Conservation (phyloP, 441 rosid genomes). For the Aleurites moluccanus region DNA sequence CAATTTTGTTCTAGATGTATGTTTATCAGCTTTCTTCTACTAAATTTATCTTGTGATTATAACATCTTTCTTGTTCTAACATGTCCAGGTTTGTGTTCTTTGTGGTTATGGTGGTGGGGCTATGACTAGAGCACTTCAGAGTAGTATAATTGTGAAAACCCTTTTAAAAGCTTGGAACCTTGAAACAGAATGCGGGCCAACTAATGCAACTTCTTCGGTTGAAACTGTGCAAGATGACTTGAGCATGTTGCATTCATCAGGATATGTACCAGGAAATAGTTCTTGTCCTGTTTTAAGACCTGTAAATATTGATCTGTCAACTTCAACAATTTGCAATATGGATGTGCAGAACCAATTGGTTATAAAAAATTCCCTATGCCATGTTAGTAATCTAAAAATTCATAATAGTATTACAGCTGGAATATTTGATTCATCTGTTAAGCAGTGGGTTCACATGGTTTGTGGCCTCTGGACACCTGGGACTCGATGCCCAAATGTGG, state of each 20-base stretch:
- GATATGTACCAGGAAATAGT: slow-evolving; percentile 20
- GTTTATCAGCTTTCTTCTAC: no score
- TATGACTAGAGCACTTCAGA: slow-evolving; percentile 47
- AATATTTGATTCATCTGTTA: slow-evolving; percentile 40
- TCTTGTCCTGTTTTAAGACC: slow-evolving; percentile 28
- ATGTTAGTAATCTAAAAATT: slow-evolving; percentile 27
- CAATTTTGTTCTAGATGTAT: neutral
- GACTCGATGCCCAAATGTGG: slow-evolving; percentile 57
- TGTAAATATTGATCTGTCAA: slow-evolving; percentile 27
- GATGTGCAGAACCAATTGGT: slow-evolving; percentile 27
- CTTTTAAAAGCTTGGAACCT: slow-evolving; percentile 44
- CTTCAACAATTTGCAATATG: slow-evolving; percentile 26
- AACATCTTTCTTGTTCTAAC: slow-evolving; percentile 1
- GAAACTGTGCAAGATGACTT: slow-evolving; percentile 27
- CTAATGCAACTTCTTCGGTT: slow-evolving; percentile 22
- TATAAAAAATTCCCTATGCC: slow-evolving; percentile 14
- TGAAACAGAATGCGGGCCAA: slow-evolving; percentile 29
- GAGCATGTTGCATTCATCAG: slow-evolving; percentile 20
- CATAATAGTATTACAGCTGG: slow-evolving; percentile 46
- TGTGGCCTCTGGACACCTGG: slow-evolving; percentile 67
- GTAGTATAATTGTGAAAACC: slow-evolving; percentile 40
- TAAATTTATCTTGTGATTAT: slow-evolving; percentile 9
- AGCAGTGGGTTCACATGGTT: slow-evolving; percentile 63
- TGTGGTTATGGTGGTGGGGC: slow-evolving; percentile 62
- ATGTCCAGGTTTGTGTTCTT: slow-evolving; percentile 49